phyloP scores from a whole-genome alignment of 2,329 filamentous ascomycete species.

The Pleurostoma richardsiae region DNA sequence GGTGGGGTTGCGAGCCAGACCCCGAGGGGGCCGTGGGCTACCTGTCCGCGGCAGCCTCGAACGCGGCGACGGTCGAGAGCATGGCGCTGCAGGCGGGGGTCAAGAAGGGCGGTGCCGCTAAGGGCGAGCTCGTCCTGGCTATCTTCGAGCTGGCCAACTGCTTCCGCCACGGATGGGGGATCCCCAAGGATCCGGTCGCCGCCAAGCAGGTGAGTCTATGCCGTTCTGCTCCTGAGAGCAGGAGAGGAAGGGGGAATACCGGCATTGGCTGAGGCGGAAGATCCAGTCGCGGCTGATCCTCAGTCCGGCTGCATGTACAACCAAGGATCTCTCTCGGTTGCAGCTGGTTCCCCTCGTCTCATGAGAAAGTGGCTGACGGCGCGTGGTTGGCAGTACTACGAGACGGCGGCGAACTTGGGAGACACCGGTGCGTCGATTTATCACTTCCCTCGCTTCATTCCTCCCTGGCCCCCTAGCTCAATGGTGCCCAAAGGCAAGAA shows the following conservation, averaged over 20 bases:
- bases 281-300: background rate
- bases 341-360: background rate
- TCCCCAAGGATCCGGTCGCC: slow-evolving; percentile 78
- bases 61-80: slow-evolving; percentile 82
- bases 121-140: slow-evolving; percentile 91
- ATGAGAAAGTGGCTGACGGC: slow-evolving; percentile 3
- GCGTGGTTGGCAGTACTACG: slow-evolving; percentile 68
- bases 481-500: slow-evolving; percentile 5
- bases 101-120: slow-evolving; percentile 89
- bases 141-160: slow-evolving; percentile 93
- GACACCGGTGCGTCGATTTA: slow-evolving; percentile 60
- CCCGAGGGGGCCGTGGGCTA: slow-evolving; percentile 72
- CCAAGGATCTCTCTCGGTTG: background rate
- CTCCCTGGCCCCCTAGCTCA: background rate
- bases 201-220: slow-evolving; percentile 59
- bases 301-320: background rate
- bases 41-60: slow-evolving; percentile 82
- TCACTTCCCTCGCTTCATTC: background rate
- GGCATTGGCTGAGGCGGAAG: background rate
- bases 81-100: slow-evolving; percentile 80
- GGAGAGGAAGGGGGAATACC: background rate
- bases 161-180: slow-evolving; percentile 93
- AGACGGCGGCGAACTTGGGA: slow-evolving; percentile 92
- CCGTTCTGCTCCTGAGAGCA: slow-evolving; percentile 3
- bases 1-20: slow-evolving; percentile 81